phyloP scores from a whole-genome alignment of 371 early-diverging fungal species.

The Zychaea mexicana region DNA sequence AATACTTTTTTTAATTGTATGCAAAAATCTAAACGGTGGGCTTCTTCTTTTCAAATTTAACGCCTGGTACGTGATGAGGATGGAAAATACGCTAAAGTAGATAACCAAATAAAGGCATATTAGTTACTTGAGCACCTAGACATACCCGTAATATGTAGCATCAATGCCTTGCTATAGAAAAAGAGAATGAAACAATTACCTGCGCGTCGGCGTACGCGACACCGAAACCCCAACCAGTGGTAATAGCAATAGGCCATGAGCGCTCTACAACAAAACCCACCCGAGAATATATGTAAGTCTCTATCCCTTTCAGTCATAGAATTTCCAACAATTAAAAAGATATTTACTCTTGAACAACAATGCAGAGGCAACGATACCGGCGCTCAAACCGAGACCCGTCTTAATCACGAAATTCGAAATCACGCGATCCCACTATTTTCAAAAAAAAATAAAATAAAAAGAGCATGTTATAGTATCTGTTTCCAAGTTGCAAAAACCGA shows the following conservation, averaged over 20 bases:
- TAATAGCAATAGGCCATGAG: conserved; percentile 88
- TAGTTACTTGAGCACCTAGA: neutral
- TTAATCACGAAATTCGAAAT: conserved; percentile 86
- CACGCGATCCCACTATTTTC: conserved; percentile 85
- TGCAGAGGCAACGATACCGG: conserved; percentile 87
- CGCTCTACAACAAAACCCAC: conserved; percentile 56
- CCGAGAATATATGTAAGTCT: neutral
- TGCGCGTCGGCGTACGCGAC: conserved; percentile 88
- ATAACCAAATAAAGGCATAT: too few species aligned
- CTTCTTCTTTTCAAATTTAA: conserved; percentile 48
- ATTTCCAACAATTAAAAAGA: neutral
- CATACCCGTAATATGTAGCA: neutral
- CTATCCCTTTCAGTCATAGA: neutral
- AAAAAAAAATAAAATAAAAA: neutral
- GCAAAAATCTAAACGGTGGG: conserved; percentile 37
- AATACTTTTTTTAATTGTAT: conserved; percentile 7
- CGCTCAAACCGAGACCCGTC: conserved; percentile 85
- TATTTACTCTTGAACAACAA: conserved; percentile 87
- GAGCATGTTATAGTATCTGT: too few species aligned
- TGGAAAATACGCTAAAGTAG: conserved; percentile 48
- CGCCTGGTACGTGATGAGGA: conserved; percentile 48
- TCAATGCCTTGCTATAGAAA: neutral
- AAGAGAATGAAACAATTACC: too few species aligned
- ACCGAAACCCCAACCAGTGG: conserved; percentile 88
- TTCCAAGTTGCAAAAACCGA: too few species aligned